A percentile compares a stretch with the other conserved stretches of the same genome.
phyloP scores from a whole-genome alignment of 1,284 basidiomycete species.

The Xerocomus subilludens region DNA sequence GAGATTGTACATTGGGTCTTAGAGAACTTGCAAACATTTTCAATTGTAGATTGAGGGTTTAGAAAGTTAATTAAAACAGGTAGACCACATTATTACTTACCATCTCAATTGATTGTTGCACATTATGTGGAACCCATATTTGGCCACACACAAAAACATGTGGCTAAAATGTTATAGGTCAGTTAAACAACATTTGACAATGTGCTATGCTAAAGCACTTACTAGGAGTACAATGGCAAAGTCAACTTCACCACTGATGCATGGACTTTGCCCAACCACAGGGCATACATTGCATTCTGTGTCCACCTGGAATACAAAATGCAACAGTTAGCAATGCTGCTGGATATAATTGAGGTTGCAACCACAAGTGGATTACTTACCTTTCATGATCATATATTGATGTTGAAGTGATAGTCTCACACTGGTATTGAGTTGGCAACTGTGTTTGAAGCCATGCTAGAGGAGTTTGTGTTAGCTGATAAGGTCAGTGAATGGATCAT shows the following conservation, averaged over 20 bases:
- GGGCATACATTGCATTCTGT: background rate
- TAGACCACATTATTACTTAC: background rate
- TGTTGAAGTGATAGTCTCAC: no score
- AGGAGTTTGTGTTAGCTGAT: background rate
- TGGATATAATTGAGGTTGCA: background rate
- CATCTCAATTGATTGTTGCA: background rate
- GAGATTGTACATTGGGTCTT: background rate
- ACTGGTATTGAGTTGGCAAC: background rate
- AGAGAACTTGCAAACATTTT: background rate
- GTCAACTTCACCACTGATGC: constrained; percentile 3
- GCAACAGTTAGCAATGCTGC: background rate
- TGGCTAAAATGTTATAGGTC: background rate
- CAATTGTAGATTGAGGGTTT: background rate
- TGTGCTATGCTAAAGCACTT: no score
- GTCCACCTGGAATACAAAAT: background rate
- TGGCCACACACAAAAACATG: background rate
- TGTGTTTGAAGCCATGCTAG: background rate
- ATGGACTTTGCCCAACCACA: background rate
- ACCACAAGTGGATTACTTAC: no score
- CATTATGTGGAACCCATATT: background rate
- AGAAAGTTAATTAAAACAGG: background rate
- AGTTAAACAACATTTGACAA: no score
- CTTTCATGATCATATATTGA: no score
- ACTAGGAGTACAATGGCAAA: background rate
- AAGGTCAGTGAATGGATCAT: no score